phyloP scores from a whole-genome alignment of 1,139 yeast genomes.

The Kluyveromyces sp. region DNA sequence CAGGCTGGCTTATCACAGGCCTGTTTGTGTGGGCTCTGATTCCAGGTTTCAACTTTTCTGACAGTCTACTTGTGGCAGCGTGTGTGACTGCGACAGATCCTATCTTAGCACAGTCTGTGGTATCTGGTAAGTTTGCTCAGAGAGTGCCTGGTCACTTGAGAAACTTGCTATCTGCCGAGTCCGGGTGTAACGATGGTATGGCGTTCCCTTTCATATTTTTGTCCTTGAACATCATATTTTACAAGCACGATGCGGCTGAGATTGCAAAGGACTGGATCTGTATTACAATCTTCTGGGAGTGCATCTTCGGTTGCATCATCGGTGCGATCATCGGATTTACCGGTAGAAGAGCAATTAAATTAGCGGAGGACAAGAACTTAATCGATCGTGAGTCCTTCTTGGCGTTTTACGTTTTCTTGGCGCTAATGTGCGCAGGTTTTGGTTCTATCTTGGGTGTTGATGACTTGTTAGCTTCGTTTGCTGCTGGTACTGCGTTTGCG shows the following conservation, averaged over 20 bases:
- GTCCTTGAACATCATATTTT: conserved; percentile 60
- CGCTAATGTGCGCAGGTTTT: conserved; percentile 86
- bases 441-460: conserved; percentile 91
- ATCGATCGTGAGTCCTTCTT: conserved; percentile 92
- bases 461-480: conserved; percentile 85
- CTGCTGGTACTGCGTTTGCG: conserved; percentile 94
- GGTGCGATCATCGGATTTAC: conserved; percentile 74
- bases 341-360: conserved; percentile 57
- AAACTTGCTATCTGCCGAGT: conserved; percentile 83
- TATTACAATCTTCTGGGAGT: conserved; percentile 77
- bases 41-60: conserved; percentile 73
- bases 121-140: conserved; percentile 96
- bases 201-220: conserved; percentile 90
- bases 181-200: conserved; percentile 98
- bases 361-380: conserved; percentile 65
- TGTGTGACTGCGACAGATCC: conserved; percentile 98
- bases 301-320: conserved; percentile 72
- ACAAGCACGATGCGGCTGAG: conserved; percentile 55
- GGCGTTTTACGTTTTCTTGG: conserved; percentile 80
- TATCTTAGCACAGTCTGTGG: conserved; percentile 95
- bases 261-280: conserved; percentile 83
- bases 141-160: conserved; percentile 96
- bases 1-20: conserved; percentile 87
- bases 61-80: conserved; percentile 76
- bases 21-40: conserved; percentile 77